Percentiles rank a stretch among this genome's conserved stretches.
These are phyloP conservation scores for Phytophthora hybrid DNA, from an alignment of 352 stramenopile genomes.

Conservation along the genomic window DNA sequence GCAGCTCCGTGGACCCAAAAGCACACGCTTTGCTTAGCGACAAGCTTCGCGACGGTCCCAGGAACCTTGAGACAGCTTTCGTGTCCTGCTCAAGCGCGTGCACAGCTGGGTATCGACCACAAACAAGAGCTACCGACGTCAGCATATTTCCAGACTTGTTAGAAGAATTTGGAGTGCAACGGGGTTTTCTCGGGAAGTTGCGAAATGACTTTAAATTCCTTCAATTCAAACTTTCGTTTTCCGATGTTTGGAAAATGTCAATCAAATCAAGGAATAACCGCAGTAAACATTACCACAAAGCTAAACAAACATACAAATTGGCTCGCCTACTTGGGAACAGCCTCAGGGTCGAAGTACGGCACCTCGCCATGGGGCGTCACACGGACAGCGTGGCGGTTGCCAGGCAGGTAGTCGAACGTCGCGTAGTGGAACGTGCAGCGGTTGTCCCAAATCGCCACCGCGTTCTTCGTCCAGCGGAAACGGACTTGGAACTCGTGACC, in stretches of 20 bases:
- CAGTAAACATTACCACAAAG: not conserved
- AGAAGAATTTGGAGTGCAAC: no score
- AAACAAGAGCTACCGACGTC: no score
- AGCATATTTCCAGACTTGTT: no score
- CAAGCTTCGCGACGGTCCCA: not conserved
- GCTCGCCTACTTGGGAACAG: conserved; percentile 19
- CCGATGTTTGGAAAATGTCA: no score
- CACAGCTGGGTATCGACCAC: no score
- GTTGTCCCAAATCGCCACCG: conserved; percentile 38
- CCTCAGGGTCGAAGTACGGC: conserved; percentile 32
- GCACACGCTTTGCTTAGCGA: not conserved
- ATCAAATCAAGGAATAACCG: not conserved
- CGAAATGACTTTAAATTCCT: no score
- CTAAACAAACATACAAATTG: no score
- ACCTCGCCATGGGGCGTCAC: conserved; percentile 32
- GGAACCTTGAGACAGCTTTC: not conserved
- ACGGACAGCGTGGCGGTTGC: conserved; percentile 31
- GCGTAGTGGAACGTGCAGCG: conserved; percentile 35
- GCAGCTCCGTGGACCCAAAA: not conserved
- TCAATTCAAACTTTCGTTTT: no score
- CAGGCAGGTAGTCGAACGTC: conserved; percentile 34
- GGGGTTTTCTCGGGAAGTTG: no score
- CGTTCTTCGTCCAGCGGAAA: conserved; percentile 39
- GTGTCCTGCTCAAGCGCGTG: no score
- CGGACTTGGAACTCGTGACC: conserved; percentile 35